Base-by-base conservation (phyloP, 2,329 filamentous ascomycete species). In the Akanthomyces uredinophilus region DNA sequence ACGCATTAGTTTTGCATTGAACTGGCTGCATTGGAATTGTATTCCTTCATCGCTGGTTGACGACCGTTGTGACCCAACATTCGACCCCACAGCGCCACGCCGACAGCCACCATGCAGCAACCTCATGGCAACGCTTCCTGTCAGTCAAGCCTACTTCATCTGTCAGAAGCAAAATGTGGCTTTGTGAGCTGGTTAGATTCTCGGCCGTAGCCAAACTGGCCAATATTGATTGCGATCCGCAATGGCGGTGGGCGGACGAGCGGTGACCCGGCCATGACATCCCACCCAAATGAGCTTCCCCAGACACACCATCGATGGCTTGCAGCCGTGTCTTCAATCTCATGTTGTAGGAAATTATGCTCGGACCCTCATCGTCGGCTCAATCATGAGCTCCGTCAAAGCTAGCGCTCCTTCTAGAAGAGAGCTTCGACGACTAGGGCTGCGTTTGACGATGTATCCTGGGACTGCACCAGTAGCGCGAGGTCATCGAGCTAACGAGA, bases 81-180 rank as follows among this genome's bases (percentile, higher is more conserved):
- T 60, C 14, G 46, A 60, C 49, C 57, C 57, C 49, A 46, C 49
- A 60, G 37, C 47, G 57, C 57, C 49, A 60, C 46, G 27, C 39
- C n/a, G 39, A 37, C 57, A 53, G 57, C 39, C 57, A 60, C 57
- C 47, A 46, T 20, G 57, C 24, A 35, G 39, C 49, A 39, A 11
- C 7, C 32, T 35, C 32, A 35, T 35, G 32, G 32, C 32, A 35
- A 35, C 2, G 32, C 32, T 35, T 5, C 32, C 32, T 35, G 32
- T 35, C 32, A 35, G 47, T 32, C n/a, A 18, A 43, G 37, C 32
- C 37, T 43, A 6, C 56, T 35, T 59, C 56, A 51, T 59, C 24
- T 51, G 37, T 22, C 46, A 59, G 35, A 44, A 51, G 13, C 37
- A 10, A 35, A 57, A 32, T 18, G 24, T 8, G 53, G 39, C 39